phyloP scores from a whole-genome alignment of 2,329 filamentous ascomycete genomes.

The Calonectria pseudoturangicola region DNA sequence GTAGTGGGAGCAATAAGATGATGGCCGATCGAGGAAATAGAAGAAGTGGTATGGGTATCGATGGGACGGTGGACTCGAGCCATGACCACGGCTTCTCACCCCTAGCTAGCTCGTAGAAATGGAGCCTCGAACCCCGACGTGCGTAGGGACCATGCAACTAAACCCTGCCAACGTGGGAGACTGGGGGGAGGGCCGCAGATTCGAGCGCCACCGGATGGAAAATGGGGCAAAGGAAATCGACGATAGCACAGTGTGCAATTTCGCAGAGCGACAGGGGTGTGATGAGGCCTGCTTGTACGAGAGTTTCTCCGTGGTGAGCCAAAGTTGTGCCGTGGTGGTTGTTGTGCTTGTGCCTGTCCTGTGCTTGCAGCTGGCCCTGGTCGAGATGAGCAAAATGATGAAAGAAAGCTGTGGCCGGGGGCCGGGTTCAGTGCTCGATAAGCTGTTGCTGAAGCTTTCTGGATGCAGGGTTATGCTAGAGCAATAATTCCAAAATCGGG shows the following conservation, averaged over 20 bases:
- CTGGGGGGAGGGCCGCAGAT: conserved; percentile 46
- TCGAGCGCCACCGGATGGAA: conserved; percentile 45
- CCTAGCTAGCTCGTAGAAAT: conserved; percentile 32
- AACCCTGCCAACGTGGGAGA: conserved; percentile 41
- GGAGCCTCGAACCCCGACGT: conserved; percentile 37
- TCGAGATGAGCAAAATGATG: background rate
- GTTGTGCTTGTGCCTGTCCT: background rate
- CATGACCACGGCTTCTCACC: conserved; percentile 45
- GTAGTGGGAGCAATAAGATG: conserved; percentile 30
- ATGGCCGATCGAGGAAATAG: conserved; percentile 37
- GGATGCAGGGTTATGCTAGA: background rate
- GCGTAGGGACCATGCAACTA: conserved; percentile 37
- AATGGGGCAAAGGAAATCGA: conserved; percentile 45
- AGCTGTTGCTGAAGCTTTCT: conserved; percentile 6
- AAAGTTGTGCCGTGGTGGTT: conserved; percentile 17
- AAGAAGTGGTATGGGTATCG: conserved; percentile 32
- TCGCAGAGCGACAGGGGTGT: conserved; percentile 51
- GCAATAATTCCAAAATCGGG: conserved; percentile 28
- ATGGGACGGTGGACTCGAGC: conserved; percentile 48
- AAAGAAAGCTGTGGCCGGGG: conserved; percentile 1
- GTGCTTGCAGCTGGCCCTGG: conserved; percentile 6
- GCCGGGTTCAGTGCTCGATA: conserved; percentile 4
- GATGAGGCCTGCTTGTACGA: conserved; percentile 21
- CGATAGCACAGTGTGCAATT: conserved; percentile 51
- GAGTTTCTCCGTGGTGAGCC: conserved; percentile 26